A percentile compares a stretch with the other conserved stretches of the same genome.
Evolutionary conservation across 352 stramenopile genomes (phyloP).

Genomic region (Phytopythium oedochilum): DNA sequence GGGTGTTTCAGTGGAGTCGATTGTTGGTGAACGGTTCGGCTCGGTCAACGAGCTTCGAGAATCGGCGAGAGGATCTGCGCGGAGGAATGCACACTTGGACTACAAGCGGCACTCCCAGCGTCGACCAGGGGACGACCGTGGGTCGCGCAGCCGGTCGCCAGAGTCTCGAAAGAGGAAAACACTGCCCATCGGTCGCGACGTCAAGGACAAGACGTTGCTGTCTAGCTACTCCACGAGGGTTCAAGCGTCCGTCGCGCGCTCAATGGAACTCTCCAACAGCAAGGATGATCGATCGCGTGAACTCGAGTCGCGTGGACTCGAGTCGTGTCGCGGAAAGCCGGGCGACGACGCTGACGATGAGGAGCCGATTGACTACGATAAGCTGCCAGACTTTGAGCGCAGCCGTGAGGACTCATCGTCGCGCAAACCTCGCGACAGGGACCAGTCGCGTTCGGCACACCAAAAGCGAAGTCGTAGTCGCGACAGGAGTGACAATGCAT

Average conservation of each 20-base stretch:
- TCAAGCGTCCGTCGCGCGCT: conserved; percentile 41
- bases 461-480: conserved; percentile 28
- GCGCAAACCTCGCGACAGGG: conserved; percentile 8
- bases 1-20: conserved; percentile 45
- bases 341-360: conserved; percentile 39
- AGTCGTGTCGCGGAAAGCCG: conserved; percentile 3
- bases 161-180: conserved; percentile 9
- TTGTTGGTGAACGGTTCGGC: conserved; percentile 57
- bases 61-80: conserved; percentile 37
- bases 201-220: conserved; percentile 54
- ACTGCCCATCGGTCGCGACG: conserved; percentile 44
- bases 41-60: conserved; percentile 55
- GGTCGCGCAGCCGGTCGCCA: background rate
- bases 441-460: conserved; percentile 1
- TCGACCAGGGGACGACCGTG: conserved; percentile 12
- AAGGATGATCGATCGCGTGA: conserved; percentile 1
- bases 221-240: conserved; percentile 58
- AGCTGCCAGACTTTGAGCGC: conserved; percentile 59
- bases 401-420: background rate
- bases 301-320: background rate
- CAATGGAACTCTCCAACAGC: conserved; percentile 15
- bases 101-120: conserved; percentile 46
- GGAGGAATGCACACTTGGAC: conserved; percentile 53
- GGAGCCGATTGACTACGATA: conserved; percentile 75
- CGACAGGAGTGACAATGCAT: conserved; percentile 12